Percentiles rank a stretch among this genome's conserved stretches.
Conservation (phyloP, 2,329 filamentous ascomycete genomes). For the Paraphaeosphaeria minitans region DNA sequence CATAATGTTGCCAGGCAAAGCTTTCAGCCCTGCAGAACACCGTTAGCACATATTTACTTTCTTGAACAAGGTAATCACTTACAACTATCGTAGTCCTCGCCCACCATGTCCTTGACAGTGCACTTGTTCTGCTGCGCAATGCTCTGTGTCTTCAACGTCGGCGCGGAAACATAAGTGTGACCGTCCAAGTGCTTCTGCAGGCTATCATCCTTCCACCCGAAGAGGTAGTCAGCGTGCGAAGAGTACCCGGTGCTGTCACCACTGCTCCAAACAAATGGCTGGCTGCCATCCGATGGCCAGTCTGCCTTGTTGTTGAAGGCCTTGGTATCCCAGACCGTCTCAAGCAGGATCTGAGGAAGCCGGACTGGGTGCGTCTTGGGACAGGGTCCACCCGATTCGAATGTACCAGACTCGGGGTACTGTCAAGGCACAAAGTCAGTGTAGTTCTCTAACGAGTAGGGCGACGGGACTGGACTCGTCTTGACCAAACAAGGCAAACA, state of each 20-base stretch:
- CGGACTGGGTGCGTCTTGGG: slow-evolving; percentile 35
- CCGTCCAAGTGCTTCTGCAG: slow-evolving; percentile 38
- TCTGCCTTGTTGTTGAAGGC: slow-evolving; percentile 40
- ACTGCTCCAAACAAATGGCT: slow-evolving; percentile 41
- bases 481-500: no score
- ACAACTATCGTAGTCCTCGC: slow-evolving; percentile 39
- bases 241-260: slow-evolving; percentile 35
- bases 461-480: no score
- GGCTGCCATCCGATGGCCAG: slow-evolving; percentile 38
- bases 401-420: slow-evolving; percentile 43
- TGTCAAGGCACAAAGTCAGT: no score
- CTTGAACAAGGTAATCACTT: slow-evolving; percentile 17
- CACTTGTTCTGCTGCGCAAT: slow-evolving; percentile 44
- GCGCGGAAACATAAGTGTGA: slow-evolving; percentile 35
- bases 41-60: background rate
- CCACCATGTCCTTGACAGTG: slow-evolving; percentile 37
- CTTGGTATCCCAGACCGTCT: slow-evolving; percentile 42
- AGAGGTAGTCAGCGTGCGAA: slow-evolving; percentile 41
- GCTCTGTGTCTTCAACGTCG: slow-evolving; percentile 39
- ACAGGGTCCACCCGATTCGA: slow-evolving; percentile 37
- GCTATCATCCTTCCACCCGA: slow-evolving; percentile 40
- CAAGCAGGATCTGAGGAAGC: slow-evolving; percentile 38
- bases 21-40: slow-evolving; percentile 15
- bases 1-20: slow-evolving; percentile 18
- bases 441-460: no score